Evolutionary conservation across 768 basidiomycete genomes (phyloP), one percentile per base, ranked within the genome.

Genomic region (Galerina marginata): DNA sequence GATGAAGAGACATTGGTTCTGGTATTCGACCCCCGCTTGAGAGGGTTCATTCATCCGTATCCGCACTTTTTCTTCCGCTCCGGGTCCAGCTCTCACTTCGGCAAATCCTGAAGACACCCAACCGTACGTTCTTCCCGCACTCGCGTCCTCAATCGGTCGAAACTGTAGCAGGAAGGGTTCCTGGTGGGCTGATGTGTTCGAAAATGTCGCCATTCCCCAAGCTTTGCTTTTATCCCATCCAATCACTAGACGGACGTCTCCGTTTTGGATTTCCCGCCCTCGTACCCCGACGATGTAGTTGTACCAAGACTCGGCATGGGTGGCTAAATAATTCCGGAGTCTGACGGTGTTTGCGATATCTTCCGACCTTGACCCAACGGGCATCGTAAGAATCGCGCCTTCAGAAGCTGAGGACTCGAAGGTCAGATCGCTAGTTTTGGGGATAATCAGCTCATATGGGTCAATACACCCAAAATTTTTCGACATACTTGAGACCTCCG

Each of bases 381-480:
- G 68, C 53, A 69, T 58, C 1, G 64, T 61, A 11, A 69, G 49
- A 36, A 69, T 60, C 1, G 66, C 68, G 9, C 65, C 68, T 51
- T 69, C 68, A 25, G 59, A 23, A 15, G 48, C 60, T 4, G 55
- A 58, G 2, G 60, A 56, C 11, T 64, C 37, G 52, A 69, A 69
- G 7, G 61, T 45, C 2, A 63, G 29, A 9, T 59, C 58, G 15
- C 64, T 67, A 25, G 7, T 33, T 33, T 33, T 4, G 7, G 29
- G 7, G 7, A 33, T 33, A 7, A 7, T 12, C 11, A 49, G n/a
- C 14, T 26, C 26, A 14, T 6, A 12, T 3, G 14, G 3, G 11
- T 1, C n/a, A 11, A 40, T 40, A 9, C 11, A 38, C n/a, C 11
- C 42, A 9, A 39, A 43, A 39, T 2, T 4, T 23, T 5, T n/a